Base-by-base conservation (phyloP, 2,329 filamentous ascomycete genomes). In the Drechslerella dactyloides region DNA sequence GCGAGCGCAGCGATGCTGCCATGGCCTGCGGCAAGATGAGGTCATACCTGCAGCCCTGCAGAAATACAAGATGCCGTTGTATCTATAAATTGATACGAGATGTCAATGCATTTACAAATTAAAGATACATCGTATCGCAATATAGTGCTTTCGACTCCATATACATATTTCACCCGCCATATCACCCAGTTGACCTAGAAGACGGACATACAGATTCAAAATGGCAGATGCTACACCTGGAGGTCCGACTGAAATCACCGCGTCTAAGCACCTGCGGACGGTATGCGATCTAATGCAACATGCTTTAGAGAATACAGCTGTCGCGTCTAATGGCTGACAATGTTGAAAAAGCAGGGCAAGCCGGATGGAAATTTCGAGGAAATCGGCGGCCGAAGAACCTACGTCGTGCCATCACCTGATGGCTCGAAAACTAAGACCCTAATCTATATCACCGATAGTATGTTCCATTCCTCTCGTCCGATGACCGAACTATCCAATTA, bases 401-500 rank as follows among this genome's bases (percentile, higher is more conserved):
- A 73, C 40, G 62, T 73, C 15, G 42, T 55, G 5, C 61, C 56
- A 6, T 30, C 69, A 1, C 62, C 61, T 13, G 69, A 73, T 56
- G 61, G 69, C 19, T 66, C 61, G 15, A 73, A 66, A 33, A 55
- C 61, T 1, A 73, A 62, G 35, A 66, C 69, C 6, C 35, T 73
- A 4, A 57, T 73, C 8, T 73, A 73, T 48, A 42, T 73, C 33
- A 62, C 61, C 1, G 69, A 73, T 40, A 66, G 69, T 73, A 66
- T 11, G 68, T 23, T 24, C 37, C 3, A 15, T 23, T 42, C 17
- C 11, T 24, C 10, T 5, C n/a, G 24, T 7, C 13, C 2, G n/a
- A 2, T n/a, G 19, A 27, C 11, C 5, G 11, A 8, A 6, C 4
- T 21, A 3, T 1, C 19, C 13, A 46, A 5, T 42, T 55, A 44